Percentiles rank a stretch among this genome's conserved stretches.
Evolutionary conservation across 1,139 yeast genomes (phyloP).

Genomic region (Pichia sp.): DNA sequence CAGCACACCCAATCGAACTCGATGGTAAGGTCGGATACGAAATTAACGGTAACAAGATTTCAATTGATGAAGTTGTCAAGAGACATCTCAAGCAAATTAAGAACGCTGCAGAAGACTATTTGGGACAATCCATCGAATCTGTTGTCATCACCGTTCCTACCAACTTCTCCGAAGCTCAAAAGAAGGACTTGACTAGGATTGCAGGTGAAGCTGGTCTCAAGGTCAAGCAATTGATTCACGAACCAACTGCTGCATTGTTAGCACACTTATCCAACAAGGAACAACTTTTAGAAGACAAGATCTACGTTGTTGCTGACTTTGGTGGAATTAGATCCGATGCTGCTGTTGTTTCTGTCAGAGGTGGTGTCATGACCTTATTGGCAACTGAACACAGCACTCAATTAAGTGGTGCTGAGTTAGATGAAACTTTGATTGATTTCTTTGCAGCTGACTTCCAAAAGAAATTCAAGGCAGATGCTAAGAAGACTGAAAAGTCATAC

Average conservation of each 20-base stretch:
- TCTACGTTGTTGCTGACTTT: conserved; percentile 89
- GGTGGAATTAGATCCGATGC: conserved; percentile 98
- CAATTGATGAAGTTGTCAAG: conserved; percentile 71
- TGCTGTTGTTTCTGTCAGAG: conserved; percentile 88
- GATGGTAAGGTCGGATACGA: conserved; percentile 69
- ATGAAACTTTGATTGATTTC: conserved; percentile 69
- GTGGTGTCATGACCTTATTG: conserved; percentile 84
- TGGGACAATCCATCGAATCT: conserved; percentile 75
- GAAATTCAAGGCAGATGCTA: conserved; percentile 77
- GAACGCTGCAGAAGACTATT: conserved; percentile 86
- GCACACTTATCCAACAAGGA: conserved; percentile 62
- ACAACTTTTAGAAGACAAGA: conserved; percentile 55
- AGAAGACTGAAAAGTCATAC: conserved; percentile 70
- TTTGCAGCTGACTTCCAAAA: conserved; percentile 93
- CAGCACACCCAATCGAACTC: conserved; percentile 69
- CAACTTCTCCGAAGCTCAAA: conserved; percentile 71
- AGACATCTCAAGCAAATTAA: conserved; percentile 82
- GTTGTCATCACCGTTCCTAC: conserved; percentile 91
- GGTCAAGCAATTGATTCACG: conserved; percentile 83
- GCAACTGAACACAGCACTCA: conserved; percentile 79
- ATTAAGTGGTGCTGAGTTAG: conserved; percentile 86
- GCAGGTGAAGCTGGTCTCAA: conserved; percentile 69
- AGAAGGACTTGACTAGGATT: conserved; percentile 52
- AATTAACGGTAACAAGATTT: conserved; percentile 41
- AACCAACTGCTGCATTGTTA: conserved; percentile 87